Conservation (phyloP, 352 stramenopile genomes). For the Globisporangium echinulatum region DNA sequence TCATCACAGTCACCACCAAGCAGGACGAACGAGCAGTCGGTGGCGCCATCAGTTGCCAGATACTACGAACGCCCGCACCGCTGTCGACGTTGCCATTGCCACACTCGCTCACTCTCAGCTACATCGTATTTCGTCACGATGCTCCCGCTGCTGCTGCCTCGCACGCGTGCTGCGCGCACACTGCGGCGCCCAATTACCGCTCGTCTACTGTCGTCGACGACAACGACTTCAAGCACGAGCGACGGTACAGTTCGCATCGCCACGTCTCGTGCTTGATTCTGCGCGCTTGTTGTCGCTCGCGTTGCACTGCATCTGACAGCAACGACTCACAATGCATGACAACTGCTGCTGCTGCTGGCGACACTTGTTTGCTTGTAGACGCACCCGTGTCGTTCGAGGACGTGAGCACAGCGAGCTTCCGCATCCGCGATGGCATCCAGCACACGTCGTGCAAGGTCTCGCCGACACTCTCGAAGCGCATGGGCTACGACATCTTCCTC, state of each 20-base stretch:
- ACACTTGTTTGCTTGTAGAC: slow-evolving; percentile 7
- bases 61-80: background rate
- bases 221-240: background rate
- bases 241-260: background rate
- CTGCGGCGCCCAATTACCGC: background rate
- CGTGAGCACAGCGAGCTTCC: slow-evolving; percentile 91
- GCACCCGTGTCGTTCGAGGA: slow-evolving; percentile 90
- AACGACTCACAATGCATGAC: too few species aligned
- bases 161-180: background rate
- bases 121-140: background rate
- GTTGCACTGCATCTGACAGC: too few species aligned
- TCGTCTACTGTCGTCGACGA: background rate
- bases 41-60: too few species aligned
- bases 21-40: background rate
- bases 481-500: slow-evolving; percentile 91
- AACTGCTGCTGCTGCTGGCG: too few species aligned
- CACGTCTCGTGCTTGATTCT: slow-evolving; percentile 2
- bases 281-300: background rate
- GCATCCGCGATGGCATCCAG: slow-evolving; percentile 88
- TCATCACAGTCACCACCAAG: background rate
- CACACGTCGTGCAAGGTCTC: slow-evolving; percentile 90
- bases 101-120: background rate
- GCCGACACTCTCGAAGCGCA: slow-evolving; percentile 88
- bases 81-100: background rate
- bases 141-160: slow-evolving; percentile 2